Evolutionary conservation across 345 rosid genomes (phyloP).

Genomic region (Mangifera indica): DNA sequence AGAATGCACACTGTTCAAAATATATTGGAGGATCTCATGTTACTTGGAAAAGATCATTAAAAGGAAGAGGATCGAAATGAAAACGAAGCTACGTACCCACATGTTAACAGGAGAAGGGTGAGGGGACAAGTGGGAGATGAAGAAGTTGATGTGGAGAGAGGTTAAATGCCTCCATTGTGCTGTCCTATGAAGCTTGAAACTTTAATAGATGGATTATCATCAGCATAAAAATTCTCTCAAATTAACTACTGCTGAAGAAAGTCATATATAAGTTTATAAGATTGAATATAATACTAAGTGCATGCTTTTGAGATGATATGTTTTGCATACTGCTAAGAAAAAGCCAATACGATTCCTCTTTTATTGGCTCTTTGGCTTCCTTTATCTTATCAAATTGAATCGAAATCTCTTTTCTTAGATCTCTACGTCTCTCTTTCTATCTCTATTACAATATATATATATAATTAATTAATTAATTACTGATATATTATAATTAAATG

Average conservation of each 20-base stretch:
- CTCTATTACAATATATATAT: not conserved
- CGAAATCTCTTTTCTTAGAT: conserved; percentile 28
- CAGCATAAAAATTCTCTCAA: conserved; percentile 11
- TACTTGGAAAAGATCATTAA: no score
- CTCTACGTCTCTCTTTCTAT: conserved; percentile 29
- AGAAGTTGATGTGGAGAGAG: conserved; percentile 2
- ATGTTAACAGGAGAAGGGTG: conserved; percentile 7
- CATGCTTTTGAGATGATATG: conserved; percentile 21
- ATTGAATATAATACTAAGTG: conserved; percentile 15
- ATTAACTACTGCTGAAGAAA: not conserved
- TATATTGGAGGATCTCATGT: no score
- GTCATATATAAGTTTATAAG: not conserved
- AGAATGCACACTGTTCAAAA: no score
- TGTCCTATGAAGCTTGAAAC: conserved; percentile 19
- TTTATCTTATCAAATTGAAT: conserved; percentile 34
- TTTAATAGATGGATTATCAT: conserved; percentile 18
- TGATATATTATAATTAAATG: no score
- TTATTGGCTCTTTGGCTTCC: conserved; percentile 24
- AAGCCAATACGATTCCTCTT: conserved; percentile 24
- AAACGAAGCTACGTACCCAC: not conserved
- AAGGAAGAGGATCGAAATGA: no score
- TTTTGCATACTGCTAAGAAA: conserved; percentile 17
- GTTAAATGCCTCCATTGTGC: conserved; percentile 24
- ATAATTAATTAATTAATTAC: not conserved
- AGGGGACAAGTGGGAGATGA: no score